phyloP scores from a whole-genome alignment of 164 flowering plant genomes.

The Cinnamomum micranthum region DNA sequence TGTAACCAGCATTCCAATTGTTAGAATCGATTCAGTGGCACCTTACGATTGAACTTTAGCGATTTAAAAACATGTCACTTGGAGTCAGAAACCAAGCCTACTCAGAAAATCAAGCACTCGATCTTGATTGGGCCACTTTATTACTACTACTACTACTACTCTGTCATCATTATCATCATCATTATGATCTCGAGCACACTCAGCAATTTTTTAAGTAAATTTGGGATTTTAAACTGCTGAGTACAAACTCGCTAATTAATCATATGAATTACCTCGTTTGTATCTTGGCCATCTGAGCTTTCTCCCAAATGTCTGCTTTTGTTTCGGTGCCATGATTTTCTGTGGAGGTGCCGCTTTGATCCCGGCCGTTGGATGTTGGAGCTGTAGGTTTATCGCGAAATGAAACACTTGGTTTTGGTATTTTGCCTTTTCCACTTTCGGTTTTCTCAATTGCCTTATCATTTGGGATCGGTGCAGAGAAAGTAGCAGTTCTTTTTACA shows the following conservation, averaged over 20 bases:
- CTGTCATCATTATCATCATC: neutral
- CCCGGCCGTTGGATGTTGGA: slow-evolving; percentile 9
- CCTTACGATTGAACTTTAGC: neutral
- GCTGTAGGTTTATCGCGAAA: slow-evolving; percentile 11
- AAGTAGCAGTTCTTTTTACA: slow-evolving; percentile 22
- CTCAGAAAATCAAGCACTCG: neutral
- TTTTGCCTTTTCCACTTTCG: neutral
- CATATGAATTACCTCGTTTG: slow-evolving; percentile 34
- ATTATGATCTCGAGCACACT: too few relatives aligned
- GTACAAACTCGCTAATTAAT: neutral
- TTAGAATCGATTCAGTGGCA: neutral
- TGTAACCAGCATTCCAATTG: neutral
- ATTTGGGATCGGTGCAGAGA: slow-evolving; percentile 6
- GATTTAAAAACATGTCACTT: neutral
- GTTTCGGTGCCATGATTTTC: slow-evolving; percentile 10
- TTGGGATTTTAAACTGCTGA: neutral
- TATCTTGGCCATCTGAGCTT: slow-evolving; percentile 40
- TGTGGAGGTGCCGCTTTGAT: slow-evolving; percentile 9
- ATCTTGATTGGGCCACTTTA: neutral
- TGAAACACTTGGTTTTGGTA: slow-evolving; percentile 4
- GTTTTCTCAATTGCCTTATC: neutral
- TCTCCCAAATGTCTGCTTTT: slow-evolving; percentile 64
- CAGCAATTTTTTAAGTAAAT: neutral
- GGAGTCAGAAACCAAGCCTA: neutral
- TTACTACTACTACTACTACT: neutral